A percentile compares a stretch with the other conserved stretches of the same genome.
Conservation (phyloP, 305 asterid species). For the Fraxinus velutina region DNA sequence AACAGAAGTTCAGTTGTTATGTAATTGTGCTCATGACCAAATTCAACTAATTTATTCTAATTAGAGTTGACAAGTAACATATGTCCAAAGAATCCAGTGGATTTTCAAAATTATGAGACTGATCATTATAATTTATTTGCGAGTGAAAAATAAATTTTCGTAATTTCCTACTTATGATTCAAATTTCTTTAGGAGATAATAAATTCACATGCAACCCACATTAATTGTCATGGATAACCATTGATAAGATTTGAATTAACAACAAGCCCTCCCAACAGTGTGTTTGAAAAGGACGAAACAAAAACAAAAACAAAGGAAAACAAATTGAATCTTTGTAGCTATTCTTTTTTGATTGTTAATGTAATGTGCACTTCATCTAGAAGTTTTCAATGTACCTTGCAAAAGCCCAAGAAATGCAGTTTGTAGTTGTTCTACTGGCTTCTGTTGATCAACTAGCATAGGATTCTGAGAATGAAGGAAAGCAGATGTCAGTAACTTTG, state of each 20-base stretch:
- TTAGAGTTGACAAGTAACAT: neutral
- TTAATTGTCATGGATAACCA: neutral
- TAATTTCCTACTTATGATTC: neutral
- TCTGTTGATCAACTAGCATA: constrained; percentile 22
- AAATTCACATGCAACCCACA: neutral
- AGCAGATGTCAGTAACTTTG: constrained; percentile 25
- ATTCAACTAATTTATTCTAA: neutral
- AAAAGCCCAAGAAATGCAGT: constrained; percentile 10
- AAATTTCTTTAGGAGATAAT: neutral
- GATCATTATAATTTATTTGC: neutral
- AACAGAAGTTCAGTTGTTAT: neutral
- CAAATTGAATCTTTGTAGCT: neutral
- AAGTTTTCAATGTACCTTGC: constrained; percentile 24
- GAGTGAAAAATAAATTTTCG: neutral
- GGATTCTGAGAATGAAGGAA: constrained; percentile 30
- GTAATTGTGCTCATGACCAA: neutral
- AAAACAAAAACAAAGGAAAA: neutral
- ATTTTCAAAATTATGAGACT: neutral
- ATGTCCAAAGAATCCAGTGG: neutral
- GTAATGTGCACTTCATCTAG: neutral
- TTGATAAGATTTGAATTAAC: neutral
- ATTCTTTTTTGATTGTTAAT: neutral
- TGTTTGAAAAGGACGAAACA: neutral
- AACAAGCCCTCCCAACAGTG: neutral
- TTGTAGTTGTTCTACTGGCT: constrained; percentile 26